Conservation (phyloP, 306 rosid genomes). For the Dalbergia cochinchinensis region DNA sequence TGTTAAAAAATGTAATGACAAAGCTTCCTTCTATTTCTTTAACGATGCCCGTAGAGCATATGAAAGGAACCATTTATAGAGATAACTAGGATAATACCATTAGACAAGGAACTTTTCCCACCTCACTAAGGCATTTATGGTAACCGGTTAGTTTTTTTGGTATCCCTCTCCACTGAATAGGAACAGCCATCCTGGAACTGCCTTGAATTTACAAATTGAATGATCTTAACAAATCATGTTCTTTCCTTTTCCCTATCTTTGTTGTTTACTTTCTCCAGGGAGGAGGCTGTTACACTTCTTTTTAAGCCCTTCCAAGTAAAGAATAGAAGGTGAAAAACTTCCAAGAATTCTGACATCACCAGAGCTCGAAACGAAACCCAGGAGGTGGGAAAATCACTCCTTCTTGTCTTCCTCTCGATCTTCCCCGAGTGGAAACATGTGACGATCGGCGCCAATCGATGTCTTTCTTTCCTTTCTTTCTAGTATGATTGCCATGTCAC, state of each 20-base stretch:
- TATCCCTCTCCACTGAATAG: slow-evolving; percentile 15
- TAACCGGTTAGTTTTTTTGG: slow-evolving; percentile 28
- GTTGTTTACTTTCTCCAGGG: slow-evolving; percentile 32
- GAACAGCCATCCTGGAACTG: slow-evolving; percentile 6
- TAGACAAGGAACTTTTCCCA: slow-evolving; percentile 1
- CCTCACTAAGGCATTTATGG: slow-evolving; percentile 14
- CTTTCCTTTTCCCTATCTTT: slow-evolving; percentile 32
- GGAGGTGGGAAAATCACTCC: slow-evolving; percentile 48
- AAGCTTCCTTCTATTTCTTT: slow-evolving; percentile 5
- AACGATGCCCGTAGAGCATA: slow-evolving; percentile 22
- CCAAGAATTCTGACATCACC: slow-evolving; percentile 23
- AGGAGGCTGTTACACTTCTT: slow-evolving; percentile 37
- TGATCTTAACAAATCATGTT: slow-evolving; percentile 16
- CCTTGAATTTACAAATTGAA: slow-evolving; percentile 33
- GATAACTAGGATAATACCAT: slow-evolving; percentile 28
- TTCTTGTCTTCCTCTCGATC: slow-evolving; percentile 74
- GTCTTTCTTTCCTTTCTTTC: slow-evolving; percentile 76
- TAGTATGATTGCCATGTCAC: slow-evolving; percentile 57
- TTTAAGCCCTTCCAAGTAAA: slow-evolving; percentile 38
- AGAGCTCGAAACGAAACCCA: slow-evolving; percentile 5
- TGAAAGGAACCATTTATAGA: slow-evolving; percentile 27
- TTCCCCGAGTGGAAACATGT: slow-evolving; percentile 61
- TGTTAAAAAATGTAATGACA: not conserved
- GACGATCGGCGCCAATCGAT: slow-evolving; percentile 54
- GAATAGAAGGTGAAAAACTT: slow-evolving; percentile 27